Evolutionary conservation across 352 stramenopile genomes (phyloP).

Genomic region (Globisporangium paroecandrum): DNA sequence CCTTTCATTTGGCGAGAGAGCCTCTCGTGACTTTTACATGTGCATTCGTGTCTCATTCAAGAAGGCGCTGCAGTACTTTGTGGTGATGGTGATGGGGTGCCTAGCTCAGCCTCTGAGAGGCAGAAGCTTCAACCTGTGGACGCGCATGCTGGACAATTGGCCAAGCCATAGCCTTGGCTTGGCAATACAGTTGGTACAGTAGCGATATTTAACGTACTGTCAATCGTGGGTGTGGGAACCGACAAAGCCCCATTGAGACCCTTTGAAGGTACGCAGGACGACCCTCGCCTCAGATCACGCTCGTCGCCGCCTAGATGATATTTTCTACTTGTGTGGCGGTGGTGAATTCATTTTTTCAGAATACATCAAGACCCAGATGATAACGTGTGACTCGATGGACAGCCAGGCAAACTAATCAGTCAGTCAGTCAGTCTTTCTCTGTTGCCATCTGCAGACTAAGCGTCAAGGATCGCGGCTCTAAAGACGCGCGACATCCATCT

Average conservation of each 20-base stretch:
- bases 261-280: too few species aligned
- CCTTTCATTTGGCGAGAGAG: not conserved
- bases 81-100: too few species aligned
- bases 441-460: not conserved
- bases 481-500: not conserved
- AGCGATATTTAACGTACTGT: too few species aligned
- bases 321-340: not conserved
- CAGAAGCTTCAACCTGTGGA: not conserved
- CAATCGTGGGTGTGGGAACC: too few species aligned
- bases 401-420: not conserved
- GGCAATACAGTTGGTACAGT: not conserved
- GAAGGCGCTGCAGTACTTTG: not conserved
- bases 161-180: not conserved
- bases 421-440: not conserved
- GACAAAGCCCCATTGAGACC: too few species aligned
- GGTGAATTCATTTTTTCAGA: not conserved
- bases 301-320: too few species aligned
- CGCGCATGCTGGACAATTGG: not conserved
- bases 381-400: not conserved
- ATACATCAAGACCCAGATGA: not conserved
- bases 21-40: not conserved
- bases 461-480: not conserved
- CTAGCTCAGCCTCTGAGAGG: not conserved
- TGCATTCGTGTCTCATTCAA: not conserved
- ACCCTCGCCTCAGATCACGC: too few species aligned